Evolutionary conservation across 139 green algal species (phyloP), one percentile per base, ranked within the genome.

Genomic region (Medakamo hakoo): DNA sequence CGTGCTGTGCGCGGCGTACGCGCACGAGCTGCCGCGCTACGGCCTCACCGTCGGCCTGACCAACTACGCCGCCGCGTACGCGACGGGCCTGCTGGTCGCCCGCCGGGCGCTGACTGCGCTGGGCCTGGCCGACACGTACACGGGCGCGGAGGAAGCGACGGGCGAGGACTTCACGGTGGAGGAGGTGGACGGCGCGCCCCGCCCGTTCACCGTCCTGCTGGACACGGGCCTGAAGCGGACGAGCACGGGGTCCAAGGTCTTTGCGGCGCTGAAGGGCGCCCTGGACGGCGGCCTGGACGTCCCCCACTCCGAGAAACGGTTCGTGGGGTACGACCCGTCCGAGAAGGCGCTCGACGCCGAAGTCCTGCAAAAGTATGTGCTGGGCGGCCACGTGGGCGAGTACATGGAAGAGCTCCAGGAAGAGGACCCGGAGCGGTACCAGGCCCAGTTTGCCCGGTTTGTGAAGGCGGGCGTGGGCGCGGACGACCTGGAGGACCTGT

Each of bases 131-230:
- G 80, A 92, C 31, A 77, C 78, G 25, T 98, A 98, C 77, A 74
- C 85, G 74, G 87, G 82, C 56, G 66, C 77, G 21, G 74, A 80
- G 62, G 74, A 79, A 64, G 26, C 65, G 55, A 56, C 49, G n/a
- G 90, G 91, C 56, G 93, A 96, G 77, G 87, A 97, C 80, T 99
- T 87, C 88, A 94, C 88, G 62, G 93, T 99, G 24, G 93, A 98
- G 68, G 76, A 77, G 22, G 78, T 30, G 0, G 93, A 96, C 19
- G 90, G 92, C 24, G 90, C 72, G 57, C 85, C 82, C n/a, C 82
- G 87, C 65, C 93, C 93, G 65, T 99, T 99, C 87, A 14, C 28
- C 21, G 62, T 58, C 31, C 76, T 97, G 62, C 83, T 99, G 63
- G 93, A 99, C 72, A 84, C 89, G n/a, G 93, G 93, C 59, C 85